phyloP scores from a whole-genome alignment of 129 eudicot species.

The Artemisia tridentata region DNA sequence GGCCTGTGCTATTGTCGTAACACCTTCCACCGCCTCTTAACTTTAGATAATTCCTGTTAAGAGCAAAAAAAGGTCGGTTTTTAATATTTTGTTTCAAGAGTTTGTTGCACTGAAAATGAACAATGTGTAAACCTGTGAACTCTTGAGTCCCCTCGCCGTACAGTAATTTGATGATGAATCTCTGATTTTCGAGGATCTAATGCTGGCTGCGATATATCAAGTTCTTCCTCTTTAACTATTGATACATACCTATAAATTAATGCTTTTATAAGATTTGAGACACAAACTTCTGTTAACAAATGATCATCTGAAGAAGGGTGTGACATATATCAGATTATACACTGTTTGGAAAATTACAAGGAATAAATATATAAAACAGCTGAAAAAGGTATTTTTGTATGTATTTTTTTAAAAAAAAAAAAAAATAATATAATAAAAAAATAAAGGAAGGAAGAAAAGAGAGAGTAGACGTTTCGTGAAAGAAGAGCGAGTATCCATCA shows the following conservation, averaged over 20 bases:
- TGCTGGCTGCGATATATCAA: slow-evolving; percentile 87
- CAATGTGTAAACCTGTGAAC: slow-evolving; percentile 56
- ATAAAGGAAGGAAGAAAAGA: too few species aligned
- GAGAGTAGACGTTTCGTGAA: too few species aligned
- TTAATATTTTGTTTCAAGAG: neutral
- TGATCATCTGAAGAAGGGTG: neutral
- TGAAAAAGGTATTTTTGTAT: too few species aligned
- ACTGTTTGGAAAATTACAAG: neutral
- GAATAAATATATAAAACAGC: too few species aligned
- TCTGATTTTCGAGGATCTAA: slow-evolving; percentile 69
- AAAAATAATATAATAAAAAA: too few species aligned
- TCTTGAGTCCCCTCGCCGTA: slow-evolving; percentile 47
- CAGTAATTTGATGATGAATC: slow-evolving; percentile 74
- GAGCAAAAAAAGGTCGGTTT: neutral
- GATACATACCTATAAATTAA: slow-evolving; percentile 54
- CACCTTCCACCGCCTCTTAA: slow-evolving; percentile 62
- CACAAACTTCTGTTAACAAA: neutral
- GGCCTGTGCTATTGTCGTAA: slow-evolving; percentile 59
- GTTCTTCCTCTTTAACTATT: slow-evolving; percentile 65
- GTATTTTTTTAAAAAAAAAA: too few species aligned
- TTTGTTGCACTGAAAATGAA: neutral
- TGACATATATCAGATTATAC: neutral
- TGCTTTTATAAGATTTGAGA: neutral
- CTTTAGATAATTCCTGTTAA: slow-evolving; percentile 56
- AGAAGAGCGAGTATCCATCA: too few species aligned